Conservation (phyloP, 2,329 filamentous ascomycete genomes). For the Pestalotiopsis fici region DNA sequence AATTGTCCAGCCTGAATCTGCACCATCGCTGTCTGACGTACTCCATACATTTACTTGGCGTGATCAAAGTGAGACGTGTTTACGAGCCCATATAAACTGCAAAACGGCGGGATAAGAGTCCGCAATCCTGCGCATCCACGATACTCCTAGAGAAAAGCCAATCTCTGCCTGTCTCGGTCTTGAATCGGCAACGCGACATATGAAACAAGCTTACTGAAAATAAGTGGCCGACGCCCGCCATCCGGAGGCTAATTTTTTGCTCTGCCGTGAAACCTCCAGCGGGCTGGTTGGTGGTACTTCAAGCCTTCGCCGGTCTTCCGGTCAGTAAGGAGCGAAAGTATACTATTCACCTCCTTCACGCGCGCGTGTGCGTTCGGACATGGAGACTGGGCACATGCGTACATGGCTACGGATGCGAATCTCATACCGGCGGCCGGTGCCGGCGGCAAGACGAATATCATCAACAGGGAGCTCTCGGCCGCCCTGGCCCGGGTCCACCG, state of each 20-base stretch:
- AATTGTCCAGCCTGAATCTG: too few relatives aligned
- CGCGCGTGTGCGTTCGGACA: neutral
- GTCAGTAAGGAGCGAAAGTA: neutral
- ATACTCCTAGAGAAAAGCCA: neutral
- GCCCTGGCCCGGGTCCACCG: slow-evolving; percentile 1
- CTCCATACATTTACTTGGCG: too few relatives aligned
- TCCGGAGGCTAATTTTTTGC: neutral
- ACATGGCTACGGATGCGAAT: neutral
- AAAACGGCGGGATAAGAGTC: too few relatives aligned
- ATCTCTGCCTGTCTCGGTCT: neutral
- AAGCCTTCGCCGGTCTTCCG: neutral
- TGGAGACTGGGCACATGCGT: neutral
- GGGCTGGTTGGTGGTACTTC: neutral
- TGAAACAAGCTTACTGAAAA: neutral
- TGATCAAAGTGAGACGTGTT: too few relatives aligned
- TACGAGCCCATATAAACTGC: too few relatives aligned
- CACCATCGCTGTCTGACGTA: too few relatives aligned
- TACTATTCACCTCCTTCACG: neutral
- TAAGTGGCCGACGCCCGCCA: neutral
- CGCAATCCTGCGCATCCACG: too few relatives aligned
- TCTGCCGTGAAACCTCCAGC: neutral
- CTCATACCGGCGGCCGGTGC: neutral
- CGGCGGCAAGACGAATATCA: neutral
- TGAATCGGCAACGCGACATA: neutral
- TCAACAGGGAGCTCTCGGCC: neutral